Base-by-base conservation (phyloP, 345 rosid species). In the Turnera subulata region DNA sequence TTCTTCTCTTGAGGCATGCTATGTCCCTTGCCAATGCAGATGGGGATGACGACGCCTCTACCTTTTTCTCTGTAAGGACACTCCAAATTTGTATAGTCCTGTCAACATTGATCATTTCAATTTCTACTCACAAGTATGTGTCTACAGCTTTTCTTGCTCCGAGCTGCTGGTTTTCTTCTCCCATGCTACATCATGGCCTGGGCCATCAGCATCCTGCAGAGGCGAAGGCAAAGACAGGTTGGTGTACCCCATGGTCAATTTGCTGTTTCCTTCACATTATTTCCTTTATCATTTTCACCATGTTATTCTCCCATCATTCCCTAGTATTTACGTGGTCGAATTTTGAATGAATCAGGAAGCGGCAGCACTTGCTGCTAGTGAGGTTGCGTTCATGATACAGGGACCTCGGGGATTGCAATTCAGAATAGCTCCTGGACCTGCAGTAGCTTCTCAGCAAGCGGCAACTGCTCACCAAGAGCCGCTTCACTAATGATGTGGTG, bases 151-250 rank as follows among this genome's bases (percentile, higher is more conserved):
- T 93, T 89, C 78, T 70, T 93, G 73, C 81, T 79, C 45, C 80
- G 88, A n/a, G 80, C 87, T n/a, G 83, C 80, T 43, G 84, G 83
- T 18, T 83, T 89, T 74, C 91, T 86, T 69, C 84, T 93, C 47
- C 97, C 99, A 2, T 93, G 99, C 72, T 93, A 90, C 68, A 85
- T 93, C 61, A 93, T 89, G 99, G 99, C 97, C 49, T 93, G 99
- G 99, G 97, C 96, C 61, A 83, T 93, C 35, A 83, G 95, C 67
- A 80, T 90, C 64, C 69, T 93, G 66, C 99, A 93, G 78, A 95
- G 86, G 4, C 82, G 99, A 22, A 82, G 97, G 69, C 96, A 87
- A 67, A 82, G 97, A 81, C 96, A 85, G 87, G 99, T 93, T 19
- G 50, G 72, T 57, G 38, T 57, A n/a, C n/a, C n/a, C n/a, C n/a